A percentile compares a stretch with the other conserved stretches of the same genome.
Evolutionary conservation across 2,329 filamentous ascomycete genomes (phyloP).

Genomic region (Sporothrix sp.): DNA sequence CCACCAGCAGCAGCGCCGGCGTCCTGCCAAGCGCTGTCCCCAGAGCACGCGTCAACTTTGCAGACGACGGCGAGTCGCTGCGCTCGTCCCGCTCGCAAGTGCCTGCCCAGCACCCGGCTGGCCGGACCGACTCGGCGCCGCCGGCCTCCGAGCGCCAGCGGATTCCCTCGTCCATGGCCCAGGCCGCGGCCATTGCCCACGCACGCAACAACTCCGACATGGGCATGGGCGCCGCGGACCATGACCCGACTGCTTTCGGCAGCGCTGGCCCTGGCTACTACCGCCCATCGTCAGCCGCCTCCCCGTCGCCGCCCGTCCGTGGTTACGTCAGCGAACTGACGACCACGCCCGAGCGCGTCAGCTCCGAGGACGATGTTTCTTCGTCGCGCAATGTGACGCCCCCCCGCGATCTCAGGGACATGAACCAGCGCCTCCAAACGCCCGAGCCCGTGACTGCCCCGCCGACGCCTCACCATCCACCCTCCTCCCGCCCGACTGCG

Average conservation of each 20-base stretch:
- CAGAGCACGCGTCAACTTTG: slow-evolving; percentile 43
- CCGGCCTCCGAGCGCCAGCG: slow-evolving; percentile 32
- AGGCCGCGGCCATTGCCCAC: slow-evolving; percentile 25
- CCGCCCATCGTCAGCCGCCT: neutral
- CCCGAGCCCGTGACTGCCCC: slow-evolving; percentile 70
- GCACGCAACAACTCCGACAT: slow-evolving; percentile 41
- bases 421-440: slow-evolving; percentile 46
- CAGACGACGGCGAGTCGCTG: slow-evolving; percentile 42
- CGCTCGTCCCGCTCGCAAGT: slow-evolving; percentile 45
- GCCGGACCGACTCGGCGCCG: slow-evolving; percentile 43
- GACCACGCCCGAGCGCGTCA: slow-evolving; percentile 41
- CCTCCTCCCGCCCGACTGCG: slow-evolving; percentile 58
- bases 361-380: slow-evolving; percentile 46
- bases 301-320: slow-evolving; percentile 27
- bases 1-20: slow-evolving; percentile 16
- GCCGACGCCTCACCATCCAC: slow-evolving; percentile 67
- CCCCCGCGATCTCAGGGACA: slow-evolving; percentile 41
- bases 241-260: neutral
- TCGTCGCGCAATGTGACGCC: slow-evolving; percentile 26
- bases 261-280: neutral
- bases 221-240: slow-evolving; percentile 26
- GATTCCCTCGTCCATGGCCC: slow-evolving; percentile 26
- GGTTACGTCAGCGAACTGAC: slow-evolving; percentile 35
- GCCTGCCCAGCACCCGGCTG: slow-evolving; percentile 29
- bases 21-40: slow-evolving; percentile 8